Conservation (phyloP, 1,284 basidiomycete genomes). For the Microbotryum intermedium region DNA sequence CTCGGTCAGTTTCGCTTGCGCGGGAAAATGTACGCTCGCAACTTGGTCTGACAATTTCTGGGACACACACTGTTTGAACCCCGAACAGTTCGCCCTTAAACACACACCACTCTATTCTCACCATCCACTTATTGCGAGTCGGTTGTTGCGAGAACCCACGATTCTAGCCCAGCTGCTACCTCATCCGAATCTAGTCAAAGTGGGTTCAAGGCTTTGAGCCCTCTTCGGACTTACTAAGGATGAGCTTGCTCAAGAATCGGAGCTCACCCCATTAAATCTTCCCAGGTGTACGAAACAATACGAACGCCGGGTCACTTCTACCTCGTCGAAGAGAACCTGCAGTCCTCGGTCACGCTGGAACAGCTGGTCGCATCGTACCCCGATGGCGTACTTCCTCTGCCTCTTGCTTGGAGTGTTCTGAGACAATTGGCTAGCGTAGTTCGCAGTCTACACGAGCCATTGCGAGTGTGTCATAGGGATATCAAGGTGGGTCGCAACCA, state of each 20-base stretch:
- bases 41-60: neutral
- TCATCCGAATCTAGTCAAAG: constrained; percentile 47
- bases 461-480: constrained; percentile 50
- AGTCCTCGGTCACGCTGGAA: constrained; percentile 42
- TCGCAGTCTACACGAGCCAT: constrained; percentile 45
- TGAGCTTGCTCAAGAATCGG: neutral
- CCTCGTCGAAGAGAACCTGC: constrained; percentile 47
- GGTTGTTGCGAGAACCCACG: constrained; percentile 49
- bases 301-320: constrained; percentile 50
- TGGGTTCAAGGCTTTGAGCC: neutral
- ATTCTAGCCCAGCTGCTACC: constrained; percentile 48
- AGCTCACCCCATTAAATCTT: neutral
- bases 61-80: neutral
- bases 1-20: constrained; percentile 33
- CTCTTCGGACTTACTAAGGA: neutral
- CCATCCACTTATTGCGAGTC: constrained; percentile 49
- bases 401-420: constrained; percentile 41
- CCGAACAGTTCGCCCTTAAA: constrained; percentile 46
- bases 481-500: constrained; percentile 42
- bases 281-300: constrained; percentile 46
- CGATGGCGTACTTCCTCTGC: constrained; percentile 31
- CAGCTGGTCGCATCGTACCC: constrained; percentile 31
- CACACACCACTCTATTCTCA: constrained; percentile 51
- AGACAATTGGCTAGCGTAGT: constrained; percentile 49
- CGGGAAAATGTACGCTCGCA: neutral